A percentile compares a stretch with the other conserved stretches of the same genome.
phyloP scores from a whole-genome alignment of 257 asterid species.

The Solanum peruvianum region DNA sequence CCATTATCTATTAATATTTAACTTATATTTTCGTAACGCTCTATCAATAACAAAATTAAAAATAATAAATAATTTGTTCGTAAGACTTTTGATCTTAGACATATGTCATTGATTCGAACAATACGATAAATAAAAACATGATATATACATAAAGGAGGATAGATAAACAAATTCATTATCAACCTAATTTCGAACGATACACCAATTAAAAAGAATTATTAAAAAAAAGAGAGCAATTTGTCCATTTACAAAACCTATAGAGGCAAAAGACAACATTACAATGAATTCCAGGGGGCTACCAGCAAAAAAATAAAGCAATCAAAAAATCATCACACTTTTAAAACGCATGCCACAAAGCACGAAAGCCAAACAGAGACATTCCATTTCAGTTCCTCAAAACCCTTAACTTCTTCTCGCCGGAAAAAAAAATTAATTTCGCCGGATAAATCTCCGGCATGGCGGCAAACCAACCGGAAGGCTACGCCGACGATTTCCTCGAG shows the following conservation, averaged over 20 bases:
- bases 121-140: neutral
- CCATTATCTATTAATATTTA: neutral
- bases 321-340: slow-evolving; percentile 16
- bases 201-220: too few species aligned
- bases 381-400: neutral
- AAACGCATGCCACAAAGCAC: slow-evolving; percentile 17
- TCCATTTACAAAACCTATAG: neutral
- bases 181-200: too few species aligned
- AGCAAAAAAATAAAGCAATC: neutral
- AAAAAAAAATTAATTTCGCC: neutral
- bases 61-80: neutral
- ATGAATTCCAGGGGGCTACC: neutral
- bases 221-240: neutral
- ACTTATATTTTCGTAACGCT: neutral
- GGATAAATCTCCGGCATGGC: slow-evolving; percentile 33
- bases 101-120: too few species aligned
- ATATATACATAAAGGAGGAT: neutral
- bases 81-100: neutral
- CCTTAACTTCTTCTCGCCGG: slow-evolving; percentile 2
- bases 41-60: neutral
- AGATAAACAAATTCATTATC: neutral
- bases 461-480: slow-evolving; percentile 46
- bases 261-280: neutral
- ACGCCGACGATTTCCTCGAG: slow-evolving; percentile 70
- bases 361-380: slow-evolving; percentile 11